Percentiles rank a stretch among this genome's conserved stretches.
phyloP scores from a whole-genome alignment of 2,329 filamentous ascomycete species.

The Periconia macrospinosa region DNA sequence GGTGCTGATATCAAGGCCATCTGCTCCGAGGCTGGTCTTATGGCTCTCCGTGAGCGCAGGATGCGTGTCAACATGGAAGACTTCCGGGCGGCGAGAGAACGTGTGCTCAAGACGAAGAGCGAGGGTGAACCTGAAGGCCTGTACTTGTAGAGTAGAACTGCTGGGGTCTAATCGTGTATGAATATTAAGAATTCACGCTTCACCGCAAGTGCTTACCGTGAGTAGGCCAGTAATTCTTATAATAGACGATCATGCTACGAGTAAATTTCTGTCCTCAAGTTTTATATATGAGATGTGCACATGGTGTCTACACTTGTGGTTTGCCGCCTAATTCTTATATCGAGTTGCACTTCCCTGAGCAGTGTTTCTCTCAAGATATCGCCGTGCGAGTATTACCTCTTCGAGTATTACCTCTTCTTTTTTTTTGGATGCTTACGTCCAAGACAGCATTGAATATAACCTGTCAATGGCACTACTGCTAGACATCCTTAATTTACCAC shows the following conservation, averaged over 20 bases:
- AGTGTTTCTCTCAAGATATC: too few relatives aligned
- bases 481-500: too few relatives aligned
- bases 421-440: too few relatives aligned
- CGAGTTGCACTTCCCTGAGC: too few relatives aligned
- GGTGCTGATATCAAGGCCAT: constrained; percentile 99
- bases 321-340: too few relatives aligned
- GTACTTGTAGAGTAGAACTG: constrained; percentile 73
- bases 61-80: constrained; percentile 99
- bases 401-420: too few relatives aligned
- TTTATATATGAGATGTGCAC: too few relatives aligned
- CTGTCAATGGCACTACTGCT: too few relatives aligned
- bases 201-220: constrained; percentile 1
- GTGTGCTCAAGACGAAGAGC: constrained; percentile 96
- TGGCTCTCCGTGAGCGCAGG: constrained; percentile 89
- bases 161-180: constrained; percentile 7
- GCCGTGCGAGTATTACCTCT: too few relatives aligned
- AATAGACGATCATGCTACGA: constrained; percentile 1
- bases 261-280: background rate
- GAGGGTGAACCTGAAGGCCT: constrained; percentile 97
- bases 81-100: constrained; percentile 88
- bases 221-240: constrained; percentile 4
- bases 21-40: constrained; percentile 92
- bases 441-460: too few relatives aligned
- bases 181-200: constrained; percentile 8
- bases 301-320: too few relatives aligned